Percentiles rank a stretch among this genome's conserved stretches.
Evolutionary conservation across 179 eudicot genomes (phyloP).

Genomic region (Silene noctiflora): DNA sequence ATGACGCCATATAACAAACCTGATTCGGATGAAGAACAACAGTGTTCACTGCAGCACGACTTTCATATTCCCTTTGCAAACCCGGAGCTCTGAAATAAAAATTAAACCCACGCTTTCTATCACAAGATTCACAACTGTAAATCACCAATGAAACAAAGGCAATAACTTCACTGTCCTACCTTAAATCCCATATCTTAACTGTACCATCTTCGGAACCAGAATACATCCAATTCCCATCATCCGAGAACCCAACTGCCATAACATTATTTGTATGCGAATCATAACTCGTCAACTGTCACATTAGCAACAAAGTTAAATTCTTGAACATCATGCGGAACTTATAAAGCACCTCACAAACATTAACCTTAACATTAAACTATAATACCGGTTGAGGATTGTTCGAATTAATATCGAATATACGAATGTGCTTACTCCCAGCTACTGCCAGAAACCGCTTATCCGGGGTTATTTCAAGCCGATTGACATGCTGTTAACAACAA

Average conservation of each 20-base stretch:
- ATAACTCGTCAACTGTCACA: conserved; percentile 84
- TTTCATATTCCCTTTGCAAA: conserved; percentile 96
- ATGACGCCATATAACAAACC: conserved; percentile 35
- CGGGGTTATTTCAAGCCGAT: conserved; percentile 90
- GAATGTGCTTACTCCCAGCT: conserved; percentile 91
- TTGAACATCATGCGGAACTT: conserved; percentile 7
- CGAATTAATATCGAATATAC: conserved; percentile 79
- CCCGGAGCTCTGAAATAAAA: conserved; percentile 70
- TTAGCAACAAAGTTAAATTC: conserved; percentile 12
- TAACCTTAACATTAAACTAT: conserved; percentile 10
- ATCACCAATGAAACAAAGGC: background rate
- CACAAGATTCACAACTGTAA: too few species aligned
- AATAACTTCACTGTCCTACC: conserved; percentile 34
- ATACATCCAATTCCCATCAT: conserved; percentile 98
- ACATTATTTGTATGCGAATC: conserved; percentile 95
- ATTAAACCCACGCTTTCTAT: background rate
- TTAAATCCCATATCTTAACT: conserved; percentile 93
- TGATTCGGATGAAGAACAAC: conserved; percentile 97
- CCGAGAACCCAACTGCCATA: conserved; percentile 92
- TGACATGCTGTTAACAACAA: conserved; percentile 69
- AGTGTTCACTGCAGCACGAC: conserved; percentile 98
- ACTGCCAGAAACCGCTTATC: conserved; percentile 86
- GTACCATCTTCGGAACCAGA: conserved; percentile 99
- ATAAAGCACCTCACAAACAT: background rate
- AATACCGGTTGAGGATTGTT: conserved; percentile 76